These are phyloP conservation scores for Clavispora carvajalis DNA, from an alignment of 805 yeast genomes.

Conservation along the genomic window DNA sequence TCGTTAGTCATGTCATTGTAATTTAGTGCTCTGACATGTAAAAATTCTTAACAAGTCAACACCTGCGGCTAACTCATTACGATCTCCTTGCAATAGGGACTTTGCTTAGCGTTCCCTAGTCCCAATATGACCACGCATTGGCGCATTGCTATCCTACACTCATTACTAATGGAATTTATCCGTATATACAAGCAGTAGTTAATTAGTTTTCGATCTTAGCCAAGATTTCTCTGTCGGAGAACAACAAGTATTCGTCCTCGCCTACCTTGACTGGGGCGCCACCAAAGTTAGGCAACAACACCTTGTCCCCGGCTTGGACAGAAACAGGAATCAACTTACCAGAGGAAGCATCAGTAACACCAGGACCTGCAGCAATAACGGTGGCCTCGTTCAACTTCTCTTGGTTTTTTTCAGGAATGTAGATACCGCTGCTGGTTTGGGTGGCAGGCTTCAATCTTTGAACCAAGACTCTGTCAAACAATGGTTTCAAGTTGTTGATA, in stretches of 20 bases:
- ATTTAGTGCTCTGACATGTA: too few relatives aligned
- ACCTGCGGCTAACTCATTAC: too few relatives aligned
- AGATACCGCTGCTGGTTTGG: slow-evolving; percentile 88
- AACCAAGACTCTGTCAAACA: slow-evolving; percentile 92
- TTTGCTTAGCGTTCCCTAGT: too few relatives aligned
- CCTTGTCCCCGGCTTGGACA: slow-evolving; percentile 88
- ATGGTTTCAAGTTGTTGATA: slow-evolving; percentile 84
- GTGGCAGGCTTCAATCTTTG: slow-evolving; percentile 90
- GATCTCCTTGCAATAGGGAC: too few relatives aligned
- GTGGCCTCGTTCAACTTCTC: slow-evolving; percentile 90
- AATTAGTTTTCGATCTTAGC: slow-evolving; percentile 69
- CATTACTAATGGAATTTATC: background rate
- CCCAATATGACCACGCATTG: too few relatives aligned
- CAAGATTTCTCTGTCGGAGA: slow-evolving; percentile 91
- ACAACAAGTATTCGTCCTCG: slow-evolving; percentile 74
- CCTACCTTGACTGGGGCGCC: slow-evolving; percentile 86
- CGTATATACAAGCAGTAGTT: slow-evolving; percentile 1
- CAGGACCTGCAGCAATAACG: slow-evolving; percentile 95
- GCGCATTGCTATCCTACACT: background rate
- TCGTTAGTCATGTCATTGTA: too few relatives aligned
- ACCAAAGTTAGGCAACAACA: slow-evolving; percentile 90
- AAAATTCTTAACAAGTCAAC: too few relatives aligned
- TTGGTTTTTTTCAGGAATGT: slow-evolving; percentile 93
- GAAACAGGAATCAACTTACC: slow-evolving; percentile 71
- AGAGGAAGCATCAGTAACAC: slow-evolving; percentile 60